Conservation (phyloP, 208 protist genomes). For the Acanthamoeba lenticulata region DNA sequence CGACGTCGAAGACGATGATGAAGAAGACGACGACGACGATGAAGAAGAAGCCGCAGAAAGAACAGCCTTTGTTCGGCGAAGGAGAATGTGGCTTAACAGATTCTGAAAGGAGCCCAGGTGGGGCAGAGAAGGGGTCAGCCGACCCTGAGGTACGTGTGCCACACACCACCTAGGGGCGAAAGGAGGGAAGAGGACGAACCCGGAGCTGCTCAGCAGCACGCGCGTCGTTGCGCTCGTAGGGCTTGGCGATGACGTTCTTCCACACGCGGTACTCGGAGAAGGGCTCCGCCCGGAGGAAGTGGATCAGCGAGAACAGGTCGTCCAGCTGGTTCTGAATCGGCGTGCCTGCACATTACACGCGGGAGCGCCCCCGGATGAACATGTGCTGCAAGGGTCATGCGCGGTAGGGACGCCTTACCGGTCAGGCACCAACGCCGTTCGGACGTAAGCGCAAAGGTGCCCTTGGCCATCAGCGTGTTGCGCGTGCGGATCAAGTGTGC, state of each 20-base stretch:
- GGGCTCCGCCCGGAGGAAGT: conserved; percentile 81
- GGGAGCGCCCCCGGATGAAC: background rate
- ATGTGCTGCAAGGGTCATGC: background rate
- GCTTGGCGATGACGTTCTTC: conserved; percentile 39
- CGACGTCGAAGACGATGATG: background rate
- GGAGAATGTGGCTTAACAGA: background rate
- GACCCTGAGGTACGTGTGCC: no score
- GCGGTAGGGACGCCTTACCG: conserved; percentile 70
- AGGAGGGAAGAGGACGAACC: no score
- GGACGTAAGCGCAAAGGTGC: conserved; percentile 72
- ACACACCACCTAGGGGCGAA: no score
- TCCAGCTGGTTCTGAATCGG: conserved; percentile 89
- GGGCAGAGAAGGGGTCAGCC: background rate
- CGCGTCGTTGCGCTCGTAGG: background rate
- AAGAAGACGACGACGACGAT: background rate
- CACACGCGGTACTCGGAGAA: conserved; percentile 30
- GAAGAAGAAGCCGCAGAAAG: background rate
- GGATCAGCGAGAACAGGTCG: conserved; percentile 86
- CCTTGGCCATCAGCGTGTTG: conserved; percentile 74
- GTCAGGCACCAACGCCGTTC: conserved; percentile 86
- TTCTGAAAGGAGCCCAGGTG: background rate
- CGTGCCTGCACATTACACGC: conserved; percentile 68
- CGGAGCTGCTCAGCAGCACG: background rate
- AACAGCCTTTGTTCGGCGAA: background rate
- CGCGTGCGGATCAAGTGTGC: conserved; percentile 85